phyloP scores from a whole-genome alignment of 2,329 filamentous ascomycete species.

The Fusarium sp. region DNA sequence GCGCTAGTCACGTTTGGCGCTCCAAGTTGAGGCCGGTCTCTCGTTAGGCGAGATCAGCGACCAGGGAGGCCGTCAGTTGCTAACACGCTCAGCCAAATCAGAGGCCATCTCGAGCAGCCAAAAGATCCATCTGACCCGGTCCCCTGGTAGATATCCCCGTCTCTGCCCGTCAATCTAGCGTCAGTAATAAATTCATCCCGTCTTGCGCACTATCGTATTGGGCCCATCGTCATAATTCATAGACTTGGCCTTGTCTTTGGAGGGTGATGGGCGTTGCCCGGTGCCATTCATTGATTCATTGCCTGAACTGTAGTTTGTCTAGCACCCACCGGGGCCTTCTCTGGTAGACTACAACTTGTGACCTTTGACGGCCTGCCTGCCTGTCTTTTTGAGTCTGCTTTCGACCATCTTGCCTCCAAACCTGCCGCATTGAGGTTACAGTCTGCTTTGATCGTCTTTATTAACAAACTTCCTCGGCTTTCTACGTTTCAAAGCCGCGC shows the following conservation, averaged over 20 bases:
- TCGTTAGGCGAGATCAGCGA: constrained; percentile 41
- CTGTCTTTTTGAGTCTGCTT: too few relatives aligned
- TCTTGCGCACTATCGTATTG: background rate
- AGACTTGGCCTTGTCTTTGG: constrained; percentile 1
- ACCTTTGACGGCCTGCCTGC: constrained; percentile 1
- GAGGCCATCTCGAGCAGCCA: constrained; percentile 17
- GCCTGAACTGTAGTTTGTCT: background rate
- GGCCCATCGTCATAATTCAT: too few relatives aligned
- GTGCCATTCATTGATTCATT: background rate
- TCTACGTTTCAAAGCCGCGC: constrained; percentile 9
- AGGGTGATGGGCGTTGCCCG: background rate
- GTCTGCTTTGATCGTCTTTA: background rate
- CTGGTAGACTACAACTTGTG: background rate
- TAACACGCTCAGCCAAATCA: constrained; percentile 31
- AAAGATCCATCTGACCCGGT: constrained; percentile 23
- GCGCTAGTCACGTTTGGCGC: constrained; percentile 25
- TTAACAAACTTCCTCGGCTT: background rate
- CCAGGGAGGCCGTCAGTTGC: constrained; percentile 19
- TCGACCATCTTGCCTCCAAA: background rate
- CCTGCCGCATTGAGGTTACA: constrained; percentile 15
- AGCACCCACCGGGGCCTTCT: too few relatives aligned
- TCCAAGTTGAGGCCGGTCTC: constrained; percentile 13
- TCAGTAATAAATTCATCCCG: constrained; percentile 9
- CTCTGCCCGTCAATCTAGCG: constrained; percentile 19
- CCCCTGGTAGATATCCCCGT: constrained; percentile 37